A percentile compares a stretch with the other conserved stretches of the same genome.
These are phyloP conservation scores for Didymella pomorum DNA, from an alignment of 2,329 filamentous ascomycete genomes.

Conservation along the genomic window DNA sequence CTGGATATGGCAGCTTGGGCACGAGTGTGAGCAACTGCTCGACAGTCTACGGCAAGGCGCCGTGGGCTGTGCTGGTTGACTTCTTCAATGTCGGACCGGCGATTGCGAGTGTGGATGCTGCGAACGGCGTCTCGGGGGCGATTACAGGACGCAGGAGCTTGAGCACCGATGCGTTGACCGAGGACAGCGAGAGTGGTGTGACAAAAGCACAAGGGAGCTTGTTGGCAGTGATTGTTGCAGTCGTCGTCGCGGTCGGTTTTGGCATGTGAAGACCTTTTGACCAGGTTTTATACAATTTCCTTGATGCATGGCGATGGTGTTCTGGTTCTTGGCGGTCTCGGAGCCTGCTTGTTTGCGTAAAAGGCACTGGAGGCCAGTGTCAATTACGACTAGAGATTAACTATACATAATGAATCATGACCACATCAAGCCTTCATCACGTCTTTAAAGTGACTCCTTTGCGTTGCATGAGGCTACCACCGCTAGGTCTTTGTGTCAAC, in stretches of 20 bases:
- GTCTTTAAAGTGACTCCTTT: neutral
- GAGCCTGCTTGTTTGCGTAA: neutral
- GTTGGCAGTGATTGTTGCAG: conserved; percentile 42
- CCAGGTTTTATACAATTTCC: neutral
- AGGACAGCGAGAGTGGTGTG: conserved; percentile 25
- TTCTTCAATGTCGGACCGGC: conserved; percentile 78
- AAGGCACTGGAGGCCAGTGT: neutral
- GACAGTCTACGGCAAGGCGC: conserved; percentile 69
- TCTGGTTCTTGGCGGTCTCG: neutral
- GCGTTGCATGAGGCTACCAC: too few relatives aligned
- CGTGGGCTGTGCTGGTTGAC: conserved; percentile 80
- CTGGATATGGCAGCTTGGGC: conserved; percentile 64
- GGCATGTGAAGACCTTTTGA: conserved; percentile 11
- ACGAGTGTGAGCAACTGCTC: conserved; percentile 47
- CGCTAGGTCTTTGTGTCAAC: too few relatives aligned
- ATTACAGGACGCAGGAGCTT: conserved; percentile 36
- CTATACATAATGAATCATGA: conserved; percentile 4
- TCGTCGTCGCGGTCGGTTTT: conserved; percentile 42
- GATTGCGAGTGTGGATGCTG: conserved; percentile 72
- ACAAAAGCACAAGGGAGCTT: conserved; percentile 31
- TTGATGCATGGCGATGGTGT: conserved; percentile 17
- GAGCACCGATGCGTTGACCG: conserved; percentile 28
- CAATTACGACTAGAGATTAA: neutral
- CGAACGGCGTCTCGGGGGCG: conserved; percentile 65
- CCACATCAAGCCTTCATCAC: too few relatives aligned